Conservation (phyloP, 2,329 filamentous ascomycete genomes). For the Clarireedia monteithiana region DNA sequence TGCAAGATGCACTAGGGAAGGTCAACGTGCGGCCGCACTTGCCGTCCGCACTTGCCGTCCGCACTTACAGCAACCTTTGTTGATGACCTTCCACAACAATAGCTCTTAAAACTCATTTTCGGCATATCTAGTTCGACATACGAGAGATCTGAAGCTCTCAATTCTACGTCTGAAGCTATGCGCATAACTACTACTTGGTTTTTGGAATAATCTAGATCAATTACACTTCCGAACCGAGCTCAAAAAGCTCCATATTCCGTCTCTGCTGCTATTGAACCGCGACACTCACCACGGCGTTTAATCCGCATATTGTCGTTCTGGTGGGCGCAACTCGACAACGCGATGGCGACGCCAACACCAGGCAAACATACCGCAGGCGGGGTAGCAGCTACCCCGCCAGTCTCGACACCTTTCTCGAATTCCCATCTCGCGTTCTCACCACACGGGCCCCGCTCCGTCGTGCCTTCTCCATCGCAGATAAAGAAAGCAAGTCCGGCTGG, state of each 20-base stretch:
- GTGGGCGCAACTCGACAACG: neutral
- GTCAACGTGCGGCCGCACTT: too few relatives aligned
- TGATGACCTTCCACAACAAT: too few relatives aligned
- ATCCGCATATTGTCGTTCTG: neutral
- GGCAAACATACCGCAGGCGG: conserved; percentile 18
- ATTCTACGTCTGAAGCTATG: too few relatives aligned
- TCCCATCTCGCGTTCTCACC: conserved; percentile 51
- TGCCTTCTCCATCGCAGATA: conserved; percentile 55
- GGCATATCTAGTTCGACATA: too few relatives aligned
- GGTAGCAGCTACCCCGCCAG: conserved; percentile 49
- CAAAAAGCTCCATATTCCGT: too few relatives aligned
- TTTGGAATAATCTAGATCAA: too few relatives aligned
- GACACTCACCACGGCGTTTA: neutral
- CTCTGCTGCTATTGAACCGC: neutral
- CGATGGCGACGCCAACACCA: conserved; percentile 30
- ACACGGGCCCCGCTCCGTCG: conserved; percentile 35
- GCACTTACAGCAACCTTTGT: too few relatives aligned
- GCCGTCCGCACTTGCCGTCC: too few relatives aligned
- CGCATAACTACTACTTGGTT: too few relatives aligned
- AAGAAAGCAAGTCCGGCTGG: conserved; percentile 35
- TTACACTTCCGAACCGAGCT: too few relatives aligned
- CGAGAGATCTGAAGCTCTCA: too few relatives aligned
- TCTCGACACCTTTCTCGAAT: conserved; percentile 57
- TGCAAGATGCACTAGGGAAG: neutral
- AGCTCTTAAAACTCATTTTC: too few relatives aligned